Evolutionary conservation across 495 filamentous ascomycete species (phyloP).

Genomic region (Trichoderma orchidacearum): DNA sequence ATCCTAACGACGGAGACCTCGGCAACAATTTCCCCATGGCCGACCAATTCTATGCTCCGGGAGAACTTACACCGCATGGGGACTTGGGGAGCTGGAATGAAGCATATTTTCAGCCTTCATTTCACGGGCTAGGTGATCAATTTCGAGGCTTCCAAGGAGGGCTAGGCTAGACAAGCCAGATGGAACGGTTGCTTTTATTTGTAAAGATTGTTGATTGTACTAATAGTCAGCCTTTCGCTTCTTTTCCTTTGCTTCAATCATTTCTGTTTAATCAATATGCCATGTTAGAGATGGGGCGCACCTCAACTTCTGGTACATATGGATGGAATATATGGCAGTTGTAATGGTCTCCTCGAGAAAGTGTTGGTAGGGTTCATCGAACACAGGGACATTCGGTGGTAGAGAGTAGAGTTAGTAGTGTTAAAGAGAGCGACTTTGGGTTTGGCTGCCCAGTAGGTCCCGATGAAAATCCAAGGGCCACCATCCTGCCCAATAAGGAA

Average conservation of each 20-base stretch:
- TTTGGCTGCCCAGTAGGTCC: no score
- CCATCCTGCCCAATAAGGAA: no score
- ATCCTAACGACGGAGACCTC: not conserved
- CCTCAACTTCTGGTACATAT: no score
- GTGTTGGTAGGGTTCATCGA: no score
- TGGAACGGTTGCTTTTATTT: not conserved
- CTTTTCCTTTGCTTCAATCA: not conserved
- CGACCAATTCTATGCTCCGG: not conserved
- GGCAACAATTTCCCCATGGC: not conserved
- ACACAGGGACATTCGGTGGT: no score
- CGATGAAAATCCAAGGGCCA: no score
- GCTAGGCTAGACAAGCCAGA: not conserved
- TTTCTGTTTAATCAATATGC: not conserved
- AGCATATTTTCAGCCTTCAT: not conserved
- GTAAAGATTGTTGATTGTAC: not conserved
- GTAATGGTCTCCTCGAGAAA: no score
- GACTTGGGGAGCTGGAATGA: not conserved
- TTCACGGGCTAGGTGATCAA: not conserved
- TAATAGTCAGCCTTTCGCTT: not conserved
- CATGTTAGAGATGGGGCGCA: no score
- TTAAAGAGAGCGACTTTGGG: no score
- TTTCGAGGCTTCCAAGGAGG: not conserved
- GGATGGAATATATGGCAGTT: no score
- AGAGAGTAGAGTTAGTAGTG: no score
- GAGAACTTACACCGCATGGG: not conserved